Percentiles rank a stretch among this genome's conserved stretches.
phyloP scores from a whole-genome alignment of 768 basidiomycete species.

The Tricholoma furcatifolium region DNA sequence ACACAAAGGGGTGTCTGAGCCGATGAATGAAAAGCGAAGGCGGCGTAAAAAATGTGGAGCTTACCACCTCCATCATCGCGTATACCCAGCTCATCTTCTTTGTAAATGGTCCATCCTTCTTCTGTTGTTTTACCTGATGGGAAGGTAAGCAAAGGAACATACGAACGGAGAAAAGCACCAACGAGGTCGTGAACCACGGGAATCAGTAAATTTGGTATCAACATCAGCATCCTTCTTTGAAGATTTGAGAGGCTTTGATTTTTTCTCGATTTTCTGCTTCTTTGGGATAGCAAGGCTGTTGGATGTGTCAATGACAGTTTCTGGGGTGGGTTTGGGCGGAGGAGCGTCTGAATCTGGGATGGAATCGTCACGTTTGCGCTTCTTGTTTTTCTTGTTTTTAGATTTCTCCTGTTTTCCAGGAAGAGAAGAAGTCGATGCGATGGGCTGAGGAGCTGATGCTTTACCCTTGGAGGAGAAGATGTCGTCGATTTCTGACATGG shows the following conservation, averaged over 20 bases:
- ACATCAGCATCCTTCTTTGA: conserved; percentile 31
- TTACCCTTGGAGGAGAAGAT: conserved; percentile 68
- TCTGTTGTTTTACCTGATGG: conserved; percentile 71
- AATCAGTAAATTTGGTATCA: conserved; percentile 64
- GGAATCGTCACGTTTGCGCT: conserved; percentile 24
- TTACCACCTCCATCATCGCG: conserved; percentile 68
- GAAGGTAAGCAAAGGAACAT: conserved; percentile 5
- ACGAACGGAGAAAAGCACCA: conserved; percentile 28
- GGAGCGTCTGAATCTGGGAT: conserved; percentile 12
- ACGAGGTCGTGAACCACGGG: conserved; percentile 73
- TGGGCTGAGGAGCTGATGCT: conserved; percentile 19
- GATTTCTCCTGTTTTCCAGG: conserved; percentile 45
- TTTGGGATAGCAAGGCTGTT: conserved; percentile 30
- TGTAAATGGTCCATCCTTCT: conserved; percentile 78
- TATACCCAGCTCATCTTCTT: conserved; percentile 81
- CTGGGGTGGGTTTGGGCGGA: conserved; percentile 39
- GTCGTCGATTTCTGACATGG: conserved; percentile 80
- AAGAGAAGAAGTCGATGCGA: conserved; percentile 27
- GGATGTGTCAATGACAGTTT: conserved; percentile 71
- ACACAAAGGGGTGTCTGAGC: conserved; percentile 75
- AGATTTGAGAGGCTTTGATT: conserved; percentile 12
- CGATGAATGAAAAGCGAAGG: conserved; percentile 23
- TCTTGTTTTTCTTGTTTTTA: conserved; percentile 43
- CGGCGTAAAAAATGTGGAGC: conserved; percentile 18
- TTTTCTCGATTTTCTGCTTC: conserved; percentile 31